phyloP scores from a whole-genome alignment of 164 flowering plant genomes.

The Nymphaea colorata region DNA sequence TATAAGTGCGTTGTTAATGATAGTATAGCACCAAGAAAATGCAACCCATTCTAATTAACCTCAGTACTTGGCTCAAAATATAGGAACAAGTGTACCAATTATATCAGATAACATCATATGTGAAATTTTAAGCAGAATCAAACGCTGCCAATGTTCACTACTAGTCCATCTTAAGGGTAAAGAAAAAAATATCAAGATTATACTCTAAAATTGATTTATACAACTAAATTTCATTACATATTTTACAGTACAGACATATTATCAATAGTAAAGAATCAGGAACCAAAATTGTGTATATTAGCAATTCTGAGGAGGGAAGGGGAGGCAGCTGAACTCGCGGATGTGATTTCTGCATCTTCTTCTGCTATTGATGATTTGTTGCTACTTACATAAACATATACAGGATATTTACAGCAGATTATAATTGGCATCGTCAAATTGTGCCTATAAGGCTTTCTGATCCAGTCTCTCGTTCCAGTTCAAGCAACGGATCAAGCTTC shows the following conservation, averaged over 20 bases:
- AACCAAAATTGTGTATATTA: neutral
- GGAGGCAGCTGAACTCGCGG: neutral
- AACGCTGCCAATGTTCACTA: no score
- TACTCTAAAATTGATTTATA: neutral
- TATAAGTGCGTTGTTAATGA: no score
- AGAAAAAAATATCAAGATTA: neutral
- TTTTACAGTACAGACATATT: neutral
- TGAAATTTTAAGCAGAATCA: no score
- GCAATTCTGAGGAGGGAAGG: neutral
- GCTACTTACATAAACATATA: neutral
- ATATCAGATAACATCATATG: no score
- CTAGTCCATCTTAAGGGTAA: no score
- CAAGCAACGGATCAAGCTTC: conserved; percentile 85
- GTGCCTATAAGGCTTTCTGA: conserved; percentile 75
- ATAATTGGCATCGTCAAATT: neutral
- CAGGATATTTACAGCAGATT: neutral
- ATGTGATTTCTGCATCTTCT: neutral
- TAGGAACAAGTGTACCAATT: no score
- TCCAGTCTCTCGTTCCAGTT: conserved; percentile 97
- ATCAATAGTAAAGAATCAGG: neutral
- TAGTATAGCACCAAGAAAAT: no score
- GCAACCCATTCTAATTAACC: no score
- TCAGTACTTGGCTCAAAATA: no score
- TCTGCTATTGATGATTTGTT: neutral
- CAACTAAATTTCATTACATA: neutral